Conservation (phyloP, 2,329 filamentous ascomycete genomes). For the Rutstroemia sp. region DNA sequence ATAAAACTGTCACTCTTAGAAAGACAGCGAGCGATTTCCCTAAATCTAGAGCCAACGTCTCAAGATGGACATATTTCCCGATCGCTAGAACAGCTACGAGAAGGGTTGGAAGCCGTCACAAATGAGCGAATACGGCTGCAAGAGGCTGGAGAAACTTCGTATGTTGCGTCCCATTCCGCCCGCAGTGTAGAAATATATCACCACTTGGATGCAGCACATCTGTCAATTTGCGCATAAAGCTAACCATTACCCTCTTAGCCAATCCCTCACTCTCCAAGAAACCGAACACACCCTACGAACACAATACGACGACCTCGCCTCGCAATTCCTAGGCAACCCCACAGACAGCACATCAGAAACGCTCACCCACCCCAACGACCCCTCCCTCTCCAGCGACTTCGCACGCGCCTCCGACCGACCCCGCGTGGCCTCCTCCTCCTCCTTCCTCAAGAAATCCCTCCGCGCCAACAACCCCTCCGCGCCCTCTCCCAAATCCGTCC, state of each 20-base stretch:
- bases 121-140: constrained; percentile 56
- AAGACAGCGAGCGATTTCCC: constrained; percentile 74
- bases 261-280: constrained; percentile 47
- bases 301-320: constrained; percentile 68
- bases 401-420: constrained; percentile 44
- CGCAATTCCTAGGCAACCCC: constrained; percentile 69
- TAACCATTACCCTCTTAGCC: constrained; percentile 16
- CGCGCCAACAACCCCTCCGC: constrained; percentile 22
- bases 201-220: neutral
- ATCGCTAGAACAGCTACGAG: constrained; percentile 77
- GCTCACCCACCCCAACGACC: constrained; percentile 56
- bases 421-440: constrained; percentile 36
- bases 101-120: constrained; percentile 67
- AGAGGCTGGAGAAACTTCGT: constrained; percentile 58
- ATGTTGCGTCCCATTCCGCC: constrained; percentile 21
- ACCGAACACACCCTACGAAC: constrained; percentile 61
- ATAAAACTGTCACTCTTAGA: constrained; percentile 94
- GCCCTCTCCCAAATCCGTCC: constrained; percentile 62
- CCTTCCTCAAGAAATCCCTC: constrained; percentile 31
- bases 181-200: neutral
- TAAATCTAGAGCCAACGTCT: constrained; percentile 62
- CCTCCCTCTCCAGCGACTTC: constrained; percentile 55
- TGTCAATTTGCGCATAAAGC: neutral
- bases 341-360: constrained; percentile 41
- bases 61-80: constrained; percentile 86